These are phyloP conservation scores for Botrytis pseudocinerea DNA, from an alignment of 2,329 filamentous ascomycete genomes.

Conservation along the genomic window DNA sequence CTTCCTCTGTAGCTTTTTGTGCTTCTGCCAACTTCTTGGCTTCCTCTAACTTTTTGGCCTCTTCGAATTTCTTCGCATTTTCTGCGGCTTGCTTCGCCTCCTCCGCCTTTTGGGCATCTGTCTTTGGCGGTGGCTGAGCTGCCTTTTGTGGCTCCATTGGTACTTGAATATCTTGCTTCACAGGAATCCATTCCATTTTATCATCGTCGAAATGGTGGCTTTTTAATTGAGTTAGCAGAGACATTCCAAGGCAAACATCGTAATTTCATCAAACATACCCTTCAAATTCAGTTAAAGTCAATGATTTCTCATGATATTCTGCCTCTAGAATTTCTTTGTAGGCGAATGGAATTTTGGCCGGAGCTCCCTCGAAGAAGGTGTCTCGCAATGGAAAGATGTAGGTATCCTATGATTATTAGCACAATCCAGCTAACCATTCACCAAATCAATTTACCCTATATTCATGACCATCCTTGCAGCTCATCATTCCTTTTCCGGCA, in stretches of 20 bases:
- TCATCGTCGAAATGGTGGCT: constrained; percentile 48
- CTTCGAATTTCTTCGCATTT: constrained; percentile 38
- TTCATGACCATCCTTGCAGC: constrained; percentile 54
- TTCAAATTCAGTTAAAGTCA: constrained; percentile 54
- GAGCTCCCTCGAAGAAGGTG: constrained; percentile 66
- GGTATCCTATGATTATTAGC: constrained; percentile 46
- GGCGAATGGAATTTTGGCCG: constrained; percentile 64
- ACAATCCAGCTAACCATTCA: neutral
- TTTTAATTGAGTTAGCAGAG: neutral
- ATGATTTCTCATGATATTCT: constrained; percentile 56
- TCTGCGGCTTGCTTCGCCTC: constrained; percentile 34
- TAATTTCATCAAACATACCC: constrained; percentile 46
- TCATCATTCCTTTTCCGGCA: constrained; percentile 48
- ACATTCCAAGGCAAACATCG: neutral
- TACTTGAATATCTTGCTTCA: constrained; percentile 14
- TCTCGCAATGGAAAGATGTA: constrained; percentile 69
- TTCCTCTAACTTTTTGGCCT: constrained; percentile 15
- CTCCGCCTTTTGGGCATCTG: constrained; percentile 6
- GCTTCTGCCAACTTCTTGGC: constrained; percentile 2
- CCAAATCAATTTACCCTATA: constrained; percentile 44
- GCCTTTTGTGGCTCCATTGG: constrained; percentile 30
- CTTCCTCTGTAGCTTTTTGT: constrained; percentile 3
- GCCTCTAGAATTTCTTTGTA: constrained; percentile 59
- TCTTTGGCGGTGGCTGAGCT: constrained; percentile 26
- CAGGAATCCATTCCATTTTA: constrained; percentile 42